Evolutionary conservation across 768 basidiomycete genomes (phyloP), one percentile per base, ranked within the genome.

Genomic region (Tylopilus felleus): DNA sequence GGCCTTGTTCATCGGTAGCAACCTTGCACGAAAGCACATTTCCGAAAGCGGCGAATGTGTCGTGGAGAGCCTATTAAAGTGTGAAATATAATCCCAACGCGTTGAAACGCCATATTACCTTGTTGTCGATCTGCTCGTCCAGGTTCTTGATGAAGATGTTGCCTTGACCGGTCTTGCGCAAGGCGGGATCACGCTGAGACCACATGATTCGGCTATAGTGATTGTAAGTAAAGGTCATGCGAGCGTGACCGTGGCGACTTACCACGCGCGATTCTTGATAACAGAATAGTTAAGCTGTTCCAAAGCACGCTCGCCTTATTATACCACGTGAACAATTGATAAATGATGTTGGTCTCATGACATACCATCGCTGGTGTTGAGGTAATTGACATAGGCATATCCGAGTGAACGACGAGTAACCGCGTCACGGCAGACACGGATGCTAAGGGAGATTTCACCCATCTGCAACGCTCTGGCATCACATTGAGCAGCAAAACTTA

Each of bases 131-230:
- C 53, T 80, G 81, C 74, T 96, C 93, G 66, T 97, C 95, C 62
- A 99, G 77, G 77, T 99, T 99, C 80, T 99, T 99, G 77, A 99
- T 98, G 79, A 99, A 99, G 69, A 99, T 93, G 74, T 99, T 99
- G 73, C 97, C 97, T 77, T 98, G 94, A 60, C 94, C 94, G 60
- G 94, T 98, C 85, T 98, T 98, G 75, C 97, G 91, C 70, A 99
- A 86, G 63, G 94, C 93, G 55, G 97, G 97, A 78, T 98, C 97
- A 72, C 97, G 92, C 83, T 98, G 97, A 68, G 95, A 98, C 96
- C 97, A 98, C 97, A 99, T 99, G 82, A 99, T 99, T 66, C 97
- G 93, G 80, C 90, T 93, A 61, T 53, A 35, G 25, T 7, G 25
- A 47, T 39, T 45, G 47, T 55, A 50, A 56, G 47, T 23, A 51